These are phyloP conservation scores for Platanus orientalis DNA, from an alignment of 164 flowering plant genomes.

Conservation along the genomic window DNA sequence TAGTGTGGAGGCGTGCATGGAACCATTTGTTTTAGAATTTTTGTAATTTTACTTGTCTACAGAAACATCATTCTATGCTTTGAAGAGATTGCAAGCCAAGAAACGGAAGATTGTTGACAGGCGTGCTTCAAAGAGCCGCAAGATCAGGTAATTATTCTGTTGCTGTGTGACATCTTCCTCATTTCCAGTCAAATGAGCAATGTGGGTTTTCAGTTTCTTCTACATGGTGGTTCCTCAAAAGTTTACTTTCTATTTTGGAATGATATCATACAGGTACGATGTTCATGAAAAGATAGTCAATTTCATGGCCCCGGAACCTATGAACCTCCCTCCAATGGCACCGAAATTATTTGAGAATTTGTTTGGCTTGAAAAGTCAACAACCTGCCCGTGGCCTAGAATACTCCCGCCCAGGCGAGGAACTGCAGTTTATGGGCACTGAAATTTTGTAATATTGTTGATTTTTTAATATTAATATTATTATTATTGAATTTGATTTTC, in stretches of 20 bases:
- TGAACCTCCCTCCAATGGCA: constrained; percentile 64
- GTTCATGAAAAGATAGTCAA: constrained; percentile 79
- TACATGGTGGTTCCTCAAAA: too few species aligned
- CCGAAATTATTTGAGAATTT: constrained; percentile 68
- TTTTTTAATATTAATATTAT: too few species aligned
- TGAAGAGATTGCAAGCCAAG: constrained; percentile 65
- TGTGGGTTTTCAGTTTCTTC: not conserved
- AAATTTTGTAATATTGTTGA: constrained; percentile 1
- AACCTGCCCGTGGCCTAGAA: constrained; percentile 18
- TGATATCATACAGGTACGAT: constrained; percentile 50
- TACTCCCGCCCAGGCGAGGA: not conserved
- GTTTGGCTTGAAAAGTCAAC: constrained; percentile 52
- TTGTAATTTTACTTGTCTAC: constrained; percentile 13
- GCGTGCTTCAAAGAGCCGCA: constrained; percentile 90
- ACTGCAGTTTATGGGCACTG: not conserved
- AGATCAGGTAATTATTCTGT: constrained; percentile 60
- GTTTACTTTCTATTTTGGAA: not conserved
- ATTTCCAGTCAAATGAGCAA: too few species aligned
- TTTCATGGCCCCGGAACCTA: constrained; percentile 84
- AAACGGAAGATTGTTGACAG: constrained; percentile 81
- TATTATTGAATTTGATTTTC: too few species aligned
- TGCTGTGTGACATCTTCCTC: not conserved
- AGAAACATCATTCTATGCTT: constrained; percentile 70
- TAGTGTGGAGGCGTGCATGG: too few species aligned
- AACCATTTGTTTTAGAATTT: too few species aligned